Conservation (phyloP, 1,284 basidiomycete species). For the Limonomyces culmigenus region DNA sequence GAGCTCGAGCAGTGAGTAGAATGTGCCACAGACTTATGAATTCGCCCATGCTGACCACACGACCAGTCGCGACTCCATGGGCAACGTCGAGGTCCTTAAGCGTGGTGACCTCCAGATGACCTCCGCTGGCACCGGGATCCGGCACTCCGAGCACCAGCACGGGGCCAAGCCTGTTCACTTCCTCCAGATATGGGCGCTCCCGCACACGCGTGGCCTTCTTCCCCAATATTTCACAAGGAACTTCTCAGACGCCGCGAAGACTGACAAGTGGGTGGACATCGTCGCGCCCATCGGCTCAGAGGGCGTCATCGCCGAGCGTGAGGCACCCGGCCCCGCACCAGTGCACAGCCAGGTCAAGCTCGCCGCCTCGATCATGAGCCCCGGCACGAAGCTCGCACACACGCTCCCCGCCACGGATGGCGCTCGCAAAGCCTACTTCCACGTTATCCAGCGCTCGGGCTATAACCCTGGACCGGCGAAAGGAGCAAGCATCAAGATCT, state of each 20-base stretch:
- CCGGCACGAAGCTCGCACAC: conserved; percentile 33
- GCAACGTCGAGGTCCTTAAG: conserved; percentile 75
- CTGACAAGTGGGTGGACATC: conserved; percentile 44
- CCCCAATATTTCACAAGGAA: conserved; percentile 78
- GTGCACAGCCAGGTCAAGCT: conserved; percentile 45
- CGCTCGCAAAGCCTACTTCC: conserved; percentile 40
- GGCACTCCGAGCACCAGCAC: conserved; percentile 64
- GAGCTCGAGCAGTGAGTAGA: conserved; percentile 55
- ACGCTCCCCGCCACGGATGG: conserved; percentile 17
- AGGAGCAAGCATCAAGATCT: conserved; percentile 32
- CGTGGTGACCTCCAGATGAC: conserved; percentile 87
- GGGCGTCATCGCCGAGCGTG: conserved; percentile 42
- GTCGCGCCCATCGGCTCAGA: conserved; percentile 50
- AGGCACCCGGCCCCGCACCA: conserved; percentile 57
- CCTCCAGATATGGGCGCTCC: conserved; percentile 77
- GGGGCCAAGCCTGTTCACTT: conserved; percentile 56
- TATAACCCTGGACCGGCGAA: conserved; percentile 39
- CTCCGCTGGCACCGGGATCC: conserved; percentile 74
- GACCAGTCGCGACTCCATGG: conserved; percentile 70
- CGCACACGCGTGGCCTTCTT: conserved; percentile 32
- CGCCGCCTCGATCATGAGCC: conserved; percentile 50
- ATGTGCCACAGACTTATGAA: neutral
- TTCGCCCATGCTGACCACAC: conserved; percentile 3
- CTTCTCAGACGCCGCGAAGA: conserved; percentile 73
- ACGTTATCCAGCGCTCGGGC: conserved; percentile 61